Percentiles rank a stretch among this genome's conserved stretches.
These are phyloP conservation scores for Aspergillus mulundensis DNA, from an alignment of 495 filamentous ascomycete species.

Conservation along the genomic window DNA sequence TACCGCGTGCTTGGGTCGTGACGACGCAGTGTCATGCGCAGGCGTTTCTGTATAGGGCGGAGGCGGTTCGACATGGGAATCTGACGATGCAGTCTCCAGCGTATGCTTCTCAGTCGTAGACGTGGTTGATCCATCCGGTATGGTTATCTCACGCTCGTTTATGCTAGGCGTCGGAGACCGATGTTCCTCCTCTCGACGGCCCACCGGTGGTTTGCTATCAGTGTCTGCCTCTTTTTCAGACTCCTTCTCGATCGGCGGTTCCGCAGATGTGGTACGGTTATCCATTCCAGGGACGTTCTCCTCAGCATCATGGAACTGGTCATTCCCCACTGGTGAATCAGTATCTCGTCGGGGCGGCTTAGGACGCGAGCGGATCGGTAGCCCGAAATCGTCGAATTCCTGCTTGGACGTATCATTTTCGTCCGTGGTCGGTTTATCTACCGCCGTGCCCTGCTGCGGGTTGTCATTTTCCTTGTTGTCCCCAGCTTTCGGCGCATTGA, in stretches of 20 bases:
- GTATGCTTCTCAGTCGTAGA: constrained; percentile 4
- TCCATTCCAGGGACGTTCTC: constrained; percentile 7
- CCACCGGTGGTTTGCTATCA: background rate
- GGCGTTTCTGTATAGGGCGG: constrained; percentile 22
- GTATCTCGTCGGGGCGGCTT: constrained; percentile 15
- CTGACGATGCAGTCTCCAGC: background rate
- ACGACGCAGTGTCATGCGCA: constrained; percentile 1
- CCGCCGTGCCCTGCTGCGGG: background rate
- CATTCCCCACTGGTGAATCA: constrained; percentile 18
- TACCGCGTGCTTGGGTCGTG: constrained; percentile 22
- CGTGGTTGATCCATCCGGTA: background rate
- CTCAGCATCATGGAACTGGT: constrained; percentile 22
- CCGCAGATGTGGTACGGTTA: background rate
- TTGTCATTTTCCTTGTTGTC: constrained; percentile 21
- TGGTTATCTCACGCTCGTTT: background rate
- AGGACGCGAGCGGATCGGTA: constrained; percentile 36
- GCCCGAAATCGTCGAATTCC: constrained; percentile 44
- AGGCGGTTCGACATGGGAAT: constrained; percentile 11
- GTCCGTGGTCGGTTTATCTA: constrained; percentile 6
- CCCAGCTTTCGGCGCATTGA: constrained; percentile 5
- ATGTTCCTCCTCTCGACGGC: background rate
- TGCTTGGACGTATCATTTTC: background rate
- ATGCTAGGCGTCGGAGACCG: background rate
- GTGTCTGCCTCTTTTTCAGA: background rate
- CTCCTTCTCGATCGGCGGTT: constrained; percentile 8